phyloP scores from a whole-genome alignment of 768 basidiomycete species.

The Kwoniella newhampshirensis region DNA sequence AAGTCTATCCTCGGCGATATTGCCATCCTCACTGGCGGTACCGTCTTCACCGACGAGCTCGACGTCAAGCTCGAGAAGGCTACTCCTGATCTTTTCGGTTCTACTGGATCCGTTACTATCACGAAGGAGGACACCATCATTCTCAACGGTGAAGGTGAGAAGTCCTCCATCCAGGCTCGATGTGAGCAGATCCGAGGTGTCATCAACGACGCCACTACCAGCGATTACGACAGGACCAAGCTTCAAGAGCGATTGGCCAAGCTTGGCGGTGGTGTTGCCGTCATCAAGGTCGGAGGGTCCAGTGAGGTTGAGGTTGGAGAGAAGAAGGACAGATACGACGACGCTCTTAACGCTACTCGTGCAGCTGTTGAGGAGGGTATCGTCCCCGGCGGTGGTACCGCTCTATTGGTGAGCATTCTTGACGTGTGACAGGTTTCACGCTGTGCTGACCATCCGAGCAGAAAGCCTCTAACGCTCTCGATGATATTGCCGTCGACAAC shows the following conservation, averaged over 20 bases:
- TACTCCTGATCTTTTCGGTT: slow-evolving; percentile 82
- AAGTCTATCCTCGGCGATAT: slow-evolving; percentile 96
- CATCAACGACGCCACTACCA: slow-evolving; percentile 76
- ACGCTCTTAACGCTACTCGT: slow-evolving; percentile 94
- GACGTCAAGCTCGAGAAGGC: slow-evolving; percentile 96
- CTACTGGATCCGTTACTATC: slow-evolving; percentile 85
- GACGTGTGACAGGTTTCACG: not conserved
- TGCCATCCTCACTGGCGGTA: slow-evolving; percentile 94
- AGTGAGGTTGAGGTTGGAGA: slow-evolving; percentile 95
- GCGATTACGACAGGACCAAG: slow-evolving; percentile 90
- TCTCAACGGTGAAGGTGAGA: slow-evolving; percentile 88
- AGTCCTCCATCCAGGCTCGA: slow-evolving; percentile 83
- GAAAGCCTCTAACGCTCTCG: slow-evolving; percentile 56
- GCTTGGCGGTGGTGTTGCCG: slow-evolving; percentile 91
- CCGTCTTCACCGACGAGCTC: slow-evolving; percentile 93
- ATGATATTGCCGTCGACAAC: slow-evolving; percentile 76
- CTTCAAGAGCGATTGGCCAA: slow-evolving; percentile 97
- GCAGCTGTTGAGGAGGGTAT: slow-evolving; percentile 99
- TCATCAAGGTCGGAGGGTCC: slow-evolving; percentile 94
- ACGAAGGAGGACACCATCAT: slow-evolving; percentile 98
- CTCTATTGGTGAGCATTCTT: slow-evolving; percentile 61
- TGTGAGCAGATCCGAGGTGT: slow-evolving; percentile 93
- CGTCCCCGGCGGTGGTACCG: slow-evolving; percentile 92
- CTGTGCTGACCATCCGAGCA: slow-evolving; percentile 17
- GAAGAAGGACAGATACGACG: slow-evolving; percentile 99